These are phyloP conservation scores for Thecaphora thlaspeos DNA, from an alignment of 1,284 basidiomycete genomes.

Conservation along the genomic window DNA sequence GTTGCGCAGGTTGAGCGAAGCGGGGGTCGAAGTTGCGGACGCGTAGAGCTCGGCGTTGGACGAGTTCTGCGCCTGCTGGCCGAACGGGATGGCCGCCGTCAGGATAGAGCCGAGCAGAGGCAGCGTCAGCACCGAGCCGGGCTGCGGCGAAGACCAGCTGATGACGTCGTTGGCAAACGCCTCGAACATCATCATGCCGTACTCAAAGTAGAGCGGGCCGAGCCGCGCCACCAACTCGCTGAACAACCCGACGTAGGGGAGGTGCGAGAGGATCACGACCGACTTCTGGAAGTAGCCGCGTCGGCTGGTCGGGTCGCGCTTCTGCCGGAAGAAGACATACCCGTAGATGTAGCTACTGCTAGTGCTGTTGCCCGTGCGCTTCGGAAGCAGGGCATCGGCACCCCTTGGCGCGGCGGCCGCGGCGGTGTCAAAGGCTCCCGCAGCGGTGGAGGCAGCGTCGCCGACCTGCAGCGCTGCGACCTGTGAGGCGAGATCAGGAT, in stretches of 20 bases:
- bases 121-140: slow-evolving; percentile 42
- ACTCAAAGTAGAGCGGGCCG: slow-evolving; percentile 61
- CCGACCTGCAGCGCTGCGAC: not conserved
- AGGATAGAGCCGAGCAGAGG: slow-evolving; percentile 43
- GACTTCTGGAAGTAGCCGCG: slow-evolving; percentile 66
- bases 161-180: slow-evolving; percentile 44
- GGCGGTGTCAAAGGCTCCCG: slow-evolving; percentile 4
- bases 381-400: slow-evolving; percentile 1
- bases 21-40: slow-evolving; percentile 5
- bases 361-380: slow-evolving; percentile 28
- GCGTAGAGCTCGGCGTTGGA: slow-evolving; percentile 21
- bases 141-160: slow-evolving; percentile 43
- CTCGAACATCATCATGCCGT: slow-evolving; percentile 51
- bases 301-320: slow-evolving; percentile 41
- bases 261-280: slow-evolving; percentile 78
- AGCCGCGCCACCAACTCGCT: slow-evolving; percentile 69
- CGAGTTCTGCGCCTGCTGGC: slow-evolving; percentile 45
- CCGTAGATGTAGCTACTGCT: slow-evolving; percentile 55
- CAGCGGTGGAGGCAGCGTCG: too few relatives aligned
- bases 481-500: not conserved
- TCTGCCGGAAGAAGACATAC: slow-evolving; percentile 56
- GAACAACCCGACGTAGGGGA: slow-evolving; percentile 81
- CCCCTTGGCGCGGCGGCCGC: slow-evolving; percentile 13
- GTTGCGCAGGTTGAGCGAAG: slow-evolving; percentile 8
- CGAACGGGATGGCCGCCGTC: slow-evolving; percentile 43